Evolutionary conservation across 495 filamentous ascomycete species (phyloP), one percentile per base, ranked within the genome.

Genomic region (Penicillium flavigenum): DNA sequence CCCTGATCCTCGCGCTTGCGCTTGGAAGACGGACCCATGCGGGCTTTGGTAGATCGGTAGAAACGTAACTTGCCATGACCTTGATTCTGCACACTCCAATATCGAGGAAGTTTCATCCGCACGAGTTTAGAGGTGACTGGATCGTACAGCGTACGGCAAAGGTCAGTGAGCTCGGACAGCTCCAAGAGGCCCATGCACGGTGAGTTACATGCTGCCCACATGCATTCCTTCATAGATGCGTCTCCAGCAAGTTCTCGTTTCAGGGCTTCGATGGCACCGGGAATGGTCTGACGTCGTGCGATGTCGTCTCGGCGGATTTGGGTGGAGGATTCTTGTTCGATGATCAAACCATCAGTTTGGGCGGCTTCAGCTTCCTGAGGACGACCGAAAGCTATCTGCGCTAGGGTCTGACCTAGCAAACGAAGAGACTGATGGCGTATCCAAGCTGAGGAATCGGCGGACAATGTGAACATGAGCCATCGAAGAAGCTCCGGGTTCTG

Each of bases 131-230:
- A 83, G 20, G 82, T 81, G 3, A 85, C 76, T 0, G 86, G 76
- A 12, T 87, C 83, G 59, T 89, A 94, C 54, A 98, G 76, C 24
- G 91, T 72, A 14, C 73, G 75, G 66, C 89, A 93, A 41, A 96
- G 76, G 58, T 95, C 89, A 19, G 88, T 74, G 3, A 97, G 73
- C 47, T 90, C 86, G n/a, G 80, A 76, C 31, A 92, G 79, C 65
- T 98, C 92, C n/a, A 81, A 67, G 2, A 89, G 58, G 8, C 84
- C 83, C 53, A 91, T 80, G 31, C 67, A 64, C 0, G 81, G 76
- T 0, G 91, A 93, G 39, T 86, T 84, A 46, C 91, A 80, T 19
- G 91, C 91, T 48, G 79, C 76, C 90, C 91, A 95, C 16, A 97
- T 72, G n/a, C 84, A 83, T 12, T 83, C 74, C 60, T 87, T 85